Conservation (phyloP, 345 rosid species). For the Gossypioides kirkii region DNA sequence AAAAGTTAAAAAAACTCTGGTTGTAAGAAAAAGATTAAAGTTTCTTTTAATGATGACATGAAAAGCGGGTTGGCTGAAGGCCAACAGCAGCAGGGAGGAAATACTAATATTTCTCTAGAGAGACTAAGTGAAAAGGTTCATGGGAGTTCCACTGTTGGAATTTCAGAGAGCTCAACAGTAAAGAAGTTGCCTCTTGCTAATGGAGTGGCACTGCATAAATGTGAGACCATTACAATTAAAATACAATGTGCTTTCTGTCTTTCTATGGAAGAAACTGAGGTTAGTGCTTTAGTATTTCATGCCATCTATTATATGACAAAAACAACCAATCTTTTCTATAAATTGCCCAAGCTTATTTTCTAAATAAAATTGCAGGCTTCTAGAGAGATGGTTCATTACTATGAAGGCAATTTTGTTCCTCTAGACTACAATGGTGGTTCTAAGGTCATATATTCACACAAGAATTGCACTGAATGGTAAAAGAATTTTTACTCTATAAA, state of each 20-base stretch:
- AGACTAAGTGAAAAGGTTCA: constrained; percentile 18
- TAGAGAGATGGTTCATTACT: constrained; percentile 79
- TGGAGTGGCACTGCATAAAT: constrained; percentile 28
- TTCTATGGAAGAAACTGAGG: constrained; percentile 70
- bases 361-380: constrained; percentile 47
- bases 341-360: constrained; percentile 7
- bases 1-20: constrained; percentile 14
- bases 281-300: constrained; percentile 17
- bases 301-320: not conserved
- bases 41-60: constrained; percentile 17
- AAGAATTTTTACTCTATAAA: constrained; percentile 1
- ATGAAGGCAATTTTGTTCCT: constrained; percentile 58
- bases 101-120: constrained; percentile 4
- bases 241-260: constrained; percentile 73
- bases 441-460: constrained; percentile 66
- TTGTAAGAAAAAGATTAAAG: constrained; percentile 24
- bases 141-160: constrained; percentile 13
- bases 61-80: constrained; percentile 22
- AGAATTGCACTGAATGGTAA: constrained; percentile 89
- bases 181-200: constrained; percentile 23
- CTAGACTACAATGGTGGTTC: constrained; percentile 47
- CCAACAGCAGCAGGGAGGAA: constrained; percentile 21
- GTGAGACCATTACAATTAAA: constrained; percentile 25
- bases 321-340: not conserved
- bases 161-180: constrained; percentile 16